A percentile compares a stretch with the other conserved stretches of the same genome.
phyloP scores from a whole-genome alignment of 208 protist genomes.

The Trypanosoma boissoni region DNA sequence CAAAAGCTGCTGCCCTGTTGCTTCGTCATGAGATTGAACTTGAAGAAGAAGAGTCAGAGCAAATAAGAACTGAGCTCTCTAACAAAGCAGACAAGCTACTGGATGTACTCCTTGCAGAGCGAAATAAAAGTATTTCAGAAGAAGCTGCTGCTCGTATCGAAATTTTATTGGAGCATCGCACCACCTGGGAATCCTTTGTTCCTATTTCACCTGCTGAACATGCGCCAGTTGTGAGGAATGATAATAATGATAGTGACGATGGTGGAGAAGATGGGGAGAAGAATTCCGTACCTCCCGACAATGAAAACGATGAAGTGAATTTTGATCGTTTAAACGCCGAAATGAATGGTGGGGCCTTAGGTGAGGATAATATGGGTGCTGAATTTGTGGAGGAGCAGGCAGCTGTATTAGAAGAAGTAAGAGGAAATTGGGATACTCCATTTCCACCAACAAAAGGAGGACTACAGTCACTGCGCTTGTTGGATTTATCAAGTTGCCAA shows the following conservation, averaged over 20 bases:
- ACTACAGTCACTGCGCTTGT: conserved; percentile 44
- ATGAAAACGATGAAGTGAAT: conserved; percentile 16
- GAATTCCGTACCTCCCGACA: conserved; percentile 10
- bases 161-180: conserved; percentile 16
- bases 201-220: conserved; percentile 14
- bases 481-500: conserved; percentile 73
- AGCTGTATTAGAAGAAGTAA: conserved; percentile 8
- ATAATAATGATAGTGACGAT: conserved; percentile 22
- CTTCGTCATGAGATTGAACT: conserved; percentile 62
- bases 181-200: background rate
- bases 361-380: conserved; percentile 22
- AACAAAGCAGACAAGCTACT: conserved; percentile 26
- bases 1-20: conserved; percentile 30
- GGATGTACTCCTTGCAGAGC: conserved; percentile 21
- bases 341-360: conserved; percentile 22
- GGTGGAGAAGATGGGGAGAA: conserved; percentile 20
- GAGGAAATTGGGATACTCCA: conserved; percentile 26
- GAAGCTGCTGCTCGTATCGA: conserved; percentile 32
- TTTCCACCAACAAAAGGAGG: conserved; percentile 45
- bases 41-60: conserved; percentile 54
- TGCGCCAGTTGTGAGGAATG: background rate
- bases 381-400: conserved; percentile 24
- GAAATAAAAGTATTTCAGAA: conserved; percentile 14
- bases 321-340: conserved; percentile 6
- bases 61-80: conserved; percentile 35